Percentiles rank a stretch among this genome's conserved stretches.
phyloP scores from a whole-genome alignment of 768 basidiomycete species.

The Hysterangium stoloniferum region DNA sequence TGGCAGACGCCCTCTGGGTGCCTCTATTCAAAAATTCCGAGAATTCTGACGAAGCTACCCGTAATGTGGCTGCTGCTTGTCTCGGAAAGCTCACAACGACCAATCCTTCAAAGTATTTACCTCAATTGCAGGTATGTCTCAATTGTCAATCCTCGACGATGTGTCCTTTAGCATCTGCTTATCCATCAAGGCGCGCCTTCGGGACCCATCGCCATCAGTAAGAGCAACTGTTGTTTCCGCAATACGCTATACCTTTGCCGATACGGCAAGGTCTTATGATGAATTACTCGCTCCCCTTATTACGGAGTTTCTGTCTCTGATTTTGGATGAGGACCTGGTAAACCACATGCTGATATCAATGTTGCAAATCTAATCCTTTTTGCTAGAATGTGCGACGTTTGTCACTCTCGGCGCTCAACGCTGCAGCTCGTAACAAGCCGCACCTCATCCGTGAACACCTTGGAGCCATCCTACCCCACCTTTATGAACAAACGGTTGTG shows the following conservation, averaged over 20 bases:
- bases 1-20: constrained; percentile 86
- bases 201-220: constrained; percentile 58
- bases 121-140: constrained; percentile 77
- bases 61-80: constrained; percentile 94
- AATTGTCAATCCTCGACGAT: too few species aligned
- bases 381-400: constrained; percentile 83
- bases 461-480: constrained; percentile 59
- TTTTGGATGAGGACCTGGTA: constrained; percentile 85
- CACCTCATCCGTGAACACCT: constrained; percentile 86
- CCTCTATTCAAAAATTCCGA: constrained; percentile 91
- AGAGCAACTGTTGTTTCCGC: constrained; percentile 89
- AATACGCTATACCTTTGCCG: constrained; percentile 85
- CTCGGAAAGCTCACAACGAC: constrained; percentile 92
- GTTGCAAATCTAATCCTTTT: constrained; percentile 1
- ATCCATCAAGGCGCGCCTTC: constrained; percentile 49
- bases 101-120: constrained; percentile 83
- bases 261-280: constrained; percentile 79
- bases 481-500: constrained; percentile 81
- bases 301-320: constrained; percentile 84
- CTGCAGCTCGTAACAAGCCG: constrained; percentile 91
- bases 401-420: constrained; percentile 85
- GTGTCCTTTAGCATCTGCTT: neutral
- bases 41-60: constrained; percentile 80
- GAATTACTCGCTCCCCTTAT: constrained; percentile 83
- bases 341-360: constrained; percentile 19